A percentile compares a stretch with the other conserved stretches of the same genome.
Conservation (phyloP, 106 monocot genomes). For the Ottelia alismoides region DNA sequence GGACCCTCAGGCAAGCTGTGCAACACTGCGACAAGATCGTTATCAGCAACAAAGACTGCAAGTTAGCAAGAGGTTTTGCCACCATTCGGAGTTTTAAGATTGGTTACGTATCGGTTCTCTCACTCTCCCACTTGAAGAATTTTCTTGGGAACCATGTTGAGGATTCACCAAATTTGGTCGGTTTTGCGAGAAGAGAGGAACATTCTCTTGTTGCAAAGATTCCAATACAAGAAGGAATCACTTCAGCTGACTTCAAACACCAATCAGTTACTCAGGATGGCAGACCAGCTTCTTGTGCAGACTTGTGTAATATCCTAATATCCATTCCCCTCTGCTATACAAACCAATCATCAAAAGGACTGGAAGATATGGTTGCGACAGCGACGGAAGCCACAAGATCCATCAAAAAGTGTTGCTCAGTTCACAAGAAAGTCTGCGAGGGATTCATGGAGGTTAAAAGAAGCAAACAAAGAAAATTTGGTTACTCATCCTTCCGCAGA, state of each 20-base stretch:
- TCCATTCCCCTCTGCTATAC: conserved; percentile 24
- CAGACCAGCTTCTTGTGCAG: conserved; percentile 9
- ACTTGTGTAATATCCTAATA: conserved; percentile 5
- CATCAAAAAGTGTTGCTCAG: conserved; percentile 6
- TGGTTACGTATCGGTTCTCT: too few species aligned
- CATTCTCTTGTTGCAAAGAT: conserved; percentile 29
- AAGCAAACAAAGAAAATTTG: neutral
- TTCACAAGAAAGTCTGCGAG: conserved; percentile 12
- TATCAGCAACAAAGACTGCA: too few species aligned
- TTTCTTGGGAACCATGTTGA: conserved; percentile 4
- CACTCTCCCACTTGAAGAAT: conserved; percentile 19
- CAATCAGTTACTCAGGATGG: too few species aligned
- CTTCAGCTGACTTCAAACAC: conserved; percentile 14
- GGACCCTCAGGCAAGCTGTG: too few species aligned
- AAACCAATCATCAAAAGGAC: conserved; percentile 9
- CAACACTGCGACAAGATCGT: too few species aligned
- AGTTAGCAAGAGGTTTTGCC: too few species aligned
- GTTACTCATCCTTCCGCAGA: neutral
- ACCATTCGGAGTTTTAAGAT: too few species aligned
- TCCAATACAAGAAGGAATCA: conserved; percentile 4
- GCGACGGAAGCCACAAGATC: conserved; percentile 7
- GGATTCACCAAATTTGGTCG: conserved; percentile 8
- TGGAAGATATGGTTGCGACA: conserved; percentile 10
- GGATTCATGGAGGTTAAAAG: conserved; percentile 11
- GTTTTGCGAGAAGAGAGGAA: conserved; percentile 13